phyloP scores from a whole-genome alignment of 139 green algal species.

The Asterochloris erici region DNA sequence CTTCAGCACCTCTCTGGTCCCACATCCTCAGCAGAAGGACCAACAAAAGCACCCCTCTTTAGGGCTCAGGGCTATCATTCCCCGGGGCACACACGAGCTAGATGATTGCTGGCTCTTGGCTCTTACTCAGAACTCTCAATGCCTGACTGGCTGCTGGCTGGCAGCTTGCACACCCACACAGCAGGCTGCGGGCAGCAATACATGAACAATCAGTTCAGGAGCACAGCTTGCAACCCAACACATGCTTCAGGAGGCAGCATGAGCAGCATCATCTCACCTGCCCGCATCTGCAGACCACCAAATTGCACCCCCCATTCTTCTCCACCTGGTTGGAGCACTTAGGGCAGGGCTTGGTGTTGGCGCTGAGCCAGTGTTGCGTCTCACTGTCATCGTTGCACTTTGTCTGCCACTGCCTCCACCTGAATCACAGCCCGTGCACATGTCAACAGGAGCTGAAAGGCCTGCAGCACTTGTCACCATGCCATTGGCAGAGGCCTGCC shows the following conservation, averaged over 20 bases:
- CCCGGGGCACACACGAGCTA: neutral
- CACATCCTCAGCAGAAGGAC: neutral
- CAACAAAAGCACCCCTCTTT: neutral
- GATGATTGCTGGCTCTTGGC: neutral
- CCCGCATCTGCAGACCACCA: conserved; percentile 84
- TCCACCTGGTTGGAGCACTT: conserved; percentile 89
- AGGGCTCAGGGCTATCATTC: neutral
- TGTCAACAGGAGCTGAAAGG: too few relatives aligned
- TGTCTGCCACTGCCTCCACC: conserved; percentile 70
- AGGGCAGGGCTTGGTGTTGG: conserved; percentile 88
- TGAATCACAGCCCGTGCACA: neutral
- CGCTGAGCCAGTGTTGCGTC: conserved; percentile 74
- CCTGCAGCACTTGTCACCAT: too few relatives aligned
- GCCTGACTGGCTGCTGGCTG: neutral
- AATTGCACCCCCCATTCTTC: conserved; percentile 94
- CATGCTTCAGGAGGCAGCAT: neutral
- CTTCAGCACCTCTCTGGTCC: neutral
- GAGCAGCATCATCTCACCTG: conserved; percentile 47
- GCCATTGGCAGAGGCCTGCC: too few relatives aligned
- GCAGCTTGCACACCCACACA: neutral
- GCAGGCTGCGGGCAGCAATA: neutral
- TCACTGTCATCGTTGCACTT: conserved; percentile 86
- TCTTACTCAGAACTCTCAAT: neutral
- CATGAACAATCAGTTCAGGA: neutral
- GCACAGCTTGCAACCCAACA: neutral